Evolutionary conservation across 163 green algal genomes (phyloP), one percentile per base, ranked within the genome.

Genomic region (Scenedesmus sp.): DNA sequence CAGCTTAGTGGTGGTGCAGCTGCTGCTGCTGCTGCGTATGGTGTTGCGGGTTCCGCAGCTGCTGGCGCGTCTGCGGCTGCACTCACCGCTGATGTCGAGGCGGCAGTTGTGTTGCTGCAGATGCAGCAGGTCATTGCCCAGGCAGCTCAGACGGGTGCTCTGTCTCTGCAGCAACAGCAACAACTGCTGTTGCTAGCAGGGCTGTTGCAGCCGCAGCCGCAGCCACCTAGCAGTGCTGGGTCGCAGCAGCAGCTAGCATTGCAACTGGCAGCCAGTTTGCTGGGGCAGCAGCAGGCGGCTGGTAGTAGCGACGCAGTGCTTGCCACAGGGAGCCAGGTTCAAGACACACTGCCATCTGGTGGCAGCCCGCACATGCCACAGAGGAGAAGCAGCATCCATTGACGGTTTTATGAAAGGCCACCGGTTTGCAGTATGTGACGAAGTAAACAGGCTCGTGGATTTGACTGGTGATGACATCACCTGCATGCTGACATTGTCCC

Each of bases 101-200:
- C 56, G 13, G 57, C 59, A 88, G 84, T 59, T 54, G 85, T 15
- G 12, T 23, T 34, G 18, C 52, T 90, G 52, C 26, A 20, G 6
- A 16, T 91, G 15, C 74, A 79, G n/a, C 87, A 87, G 54, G 1
- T 86, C 57, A 7, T 87, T 9, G 2, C 54, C 13, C 59, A 87
- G 59, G 74, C 57, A 20, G 15, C 59, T 18, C 87, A 87, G 6
- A 20, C 87, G 26, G 62, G 59, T 55, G 74, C 26, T 10, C 55
- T 82, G 26, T 76, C 87, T 26, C 87, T 82, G 76, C 87, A 91
- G n/a, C 86, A 54, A 16, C 26, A 54, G 66, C 66, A 83, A 12
- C 79, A 85, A 15, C 79, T 60, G 81, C 15, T 86, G 54, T 15
- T 86, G 2, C 0, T 86, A 13, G 81, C 81, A 26, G 46, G 81